These are phyloP conservation scores for Parastagonospora avenae DNA, from an alignment of 2,329 filamentous ascomycete species.

Conservation along the genomic window DNA sequence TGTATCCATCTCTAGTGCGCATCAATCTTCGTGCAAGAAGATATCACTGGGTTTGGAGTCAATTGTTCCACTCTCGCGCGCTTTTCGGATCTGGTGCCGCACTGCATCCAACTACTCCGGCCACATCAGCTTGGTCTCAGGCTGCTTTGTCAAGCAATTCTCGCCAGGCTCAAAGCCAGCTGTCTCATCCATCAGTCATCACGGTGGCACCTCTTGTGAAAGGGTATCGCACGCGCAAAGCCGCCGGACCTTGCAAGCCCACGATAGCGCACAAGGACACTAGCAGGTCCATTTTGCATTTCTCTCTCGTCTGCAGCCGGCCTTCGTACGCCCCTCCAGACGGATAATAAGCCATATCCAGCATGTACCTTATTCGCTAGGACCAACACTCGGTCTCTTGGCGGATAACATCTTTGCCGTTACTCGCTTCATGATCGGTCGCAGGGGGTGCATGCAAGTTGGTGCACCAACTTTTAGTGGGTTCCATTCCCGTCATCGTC, in stretches of 20 bases:
- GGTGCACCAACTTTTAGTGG: no score
- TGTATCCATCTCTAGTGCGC: no score
- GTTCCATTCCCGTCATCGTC: no score
- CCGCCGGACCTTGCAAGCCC: slow-evolving; percentile 10
- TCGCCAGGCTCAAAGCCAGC: background rate
- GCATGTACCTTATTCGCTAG: slow-evolving; percentile 22
- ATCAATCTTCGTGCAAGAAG: no score
- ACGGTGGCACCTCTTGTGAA: slow-evolving; percentile 4
- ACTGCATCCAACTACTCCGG: slow-evolving; percentile 21
- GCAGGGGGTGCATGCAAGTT: no score
- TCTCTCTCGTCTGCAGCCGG: slow-evolving; percentile 15
- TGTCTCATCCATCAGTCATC: slow-evolving; percentile 5
- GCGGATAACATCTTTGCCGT: slow-evolving; percentile 19
- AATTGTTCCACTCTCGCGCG: no score
- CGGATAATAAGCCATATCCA: slow-evolving; percentile 23
- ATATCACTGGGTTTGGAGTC: no score
- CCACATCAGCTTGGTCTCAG: slow-evolving; percentile 29
- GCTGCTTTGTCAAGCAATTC: slow-evolving; percentile 18
- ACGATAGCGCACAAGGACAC: slow-evolving; percentile 14
- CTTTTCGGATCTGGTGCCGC: slow-evolving; percentile 16
- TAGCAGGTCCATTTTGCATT: slow-evolving; percentile 21
- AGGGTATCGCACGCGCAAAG: slow-evolving; percentile 21
- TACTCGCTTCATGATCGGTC: slow-evolving; percentile 10
- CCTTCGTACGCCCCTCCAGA: slow-evolving; percentile 15
- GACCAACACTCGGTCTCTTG: slow-evolving; percentile 1